A percentile compares a stretch with the other conserved stretches of the same genome.
Evolutionary conservation across 1,139 yeast genomes (phyloP).

Genomic region (Debaryomyces fabryi): DNA sequence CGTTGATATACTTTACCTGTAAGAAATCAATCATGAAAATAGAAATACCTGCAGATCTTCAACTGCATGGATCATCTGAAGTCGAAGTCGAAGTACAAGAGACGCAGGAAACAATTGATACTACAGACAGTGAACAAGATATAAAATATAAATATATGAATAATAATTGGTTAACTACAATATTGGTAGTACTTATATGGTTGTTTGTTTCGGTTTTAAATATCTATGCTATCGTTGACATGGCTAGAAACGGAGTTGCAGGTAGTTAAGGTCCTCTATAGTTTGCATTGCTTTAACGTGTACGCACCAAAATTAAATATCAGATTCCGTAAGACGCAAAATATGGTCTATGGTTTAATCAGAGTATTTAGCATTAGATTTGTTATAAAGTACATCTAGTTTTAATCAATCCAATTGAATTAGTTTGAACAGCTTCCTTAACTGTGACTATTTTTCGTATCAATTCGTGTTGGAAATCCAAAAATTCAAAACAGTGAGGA

Average conservation of each 20-base stretch:
- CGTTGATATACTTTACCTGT: slow-evolving; percentile 75
- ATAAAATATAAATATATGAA: slow-evolving; percentile 51
- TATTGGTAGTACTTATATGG: slow-evolving; percentile 57
- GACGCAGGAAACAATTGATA: slow-evolving; percentile 8
- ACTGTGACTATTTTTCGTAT: background rate
- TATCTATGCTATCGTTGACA: slow-evolving; percentile 68
- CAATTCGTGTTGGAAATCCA: background rate
- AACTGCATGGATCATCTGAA: slow-evolving; percentile 10
- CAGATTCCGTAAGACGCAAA: background rate
- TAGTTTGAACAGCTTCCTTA: background rate
- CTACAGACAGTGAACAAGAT: slow-evolving; percentile 13
- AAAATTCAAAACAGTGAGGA: background rate
- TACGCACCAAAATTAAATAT: background rate
- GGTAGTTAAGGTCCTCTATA: background rate
- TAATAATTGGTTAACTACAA: slow-evolving; percentile 61
- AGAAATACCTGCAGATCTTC: slow-evolving; percentile 28
- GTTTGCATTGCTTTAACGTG: background rate
- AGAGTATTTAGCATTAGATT: background rate
- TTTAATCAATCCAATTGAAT: slow-evolving; percentile 6
- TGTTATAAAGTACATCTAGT: background rate
- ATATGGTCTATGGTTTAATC: background rate
- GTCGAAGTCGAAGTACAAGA: slow-evolving; percentile 10
- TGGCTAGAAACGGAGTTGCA: slow-evolving; percentile 50
- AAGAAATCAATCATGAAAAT: slow-evolving; percentile 63
- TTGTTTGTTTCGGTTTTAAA: slow-evolving; percentile 64